These are phyloP conservation scores for Flaveria brownii DNA, from an alignment of 129 eudicot species.

Conservation along the genomic window DNA sequence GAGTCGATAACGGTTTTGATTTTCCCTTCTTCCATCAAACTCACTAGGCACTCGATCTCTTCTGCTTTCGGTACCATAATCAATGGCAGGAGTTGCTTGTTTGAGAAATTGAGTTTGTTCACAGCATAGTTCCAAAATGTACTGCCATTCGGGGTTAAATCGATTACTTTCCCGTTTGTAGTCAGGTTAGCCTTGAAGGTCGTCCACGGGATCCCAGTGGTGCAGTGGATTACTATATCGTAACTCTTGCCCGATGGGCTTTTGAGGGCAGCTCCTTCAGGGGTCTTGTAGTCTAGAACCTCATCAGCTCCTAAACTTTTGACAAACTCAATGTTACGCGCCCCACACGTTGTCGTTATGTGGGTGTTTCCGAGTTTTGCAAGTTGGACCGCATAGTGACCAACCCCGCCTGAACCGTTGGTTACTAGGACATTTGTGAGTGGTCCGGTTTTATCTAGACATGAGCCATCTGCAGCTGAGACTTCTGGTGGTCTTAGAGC, in stretches of 20 bases:
- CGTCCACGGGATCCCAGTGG: slow-evolving; percentile 58
- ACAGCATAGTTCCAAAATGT: slow-evolving; percentile 54
- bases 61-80: slow-evolving; percentile 44
- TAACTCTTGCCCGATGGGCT: slow-evolving; percentile 64
- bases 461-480: slow-evolving; percentile 60
- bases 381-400: slow-evolving; percentile 68
- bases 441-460: slow-evolving; percentile 50
- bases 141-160: slow-evolving; percentile 46
- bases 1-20: slow-evolving; percentile 63
- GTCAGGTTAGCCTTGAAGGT: slow-evolving; percentile 50
- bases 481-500: slow-evolving; percentile 57
- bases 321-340: slow-evolving; percentile 60
- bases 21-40: slow-evolving; percentile 63
- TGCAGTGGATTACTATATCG: slow-evolving; percentile 53
- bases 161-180: slow-evolving; percentile 52
- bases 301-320: slow-evolving; percentile 65
- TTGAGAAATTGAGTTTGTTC: slow-evolving; percentile 59
- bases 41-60: slow-evolving; percentile 48
- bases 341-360: slow-evolving; percentile 64
- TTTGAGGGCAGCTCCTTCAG: slow-evolving; percentile 59
- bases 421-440: slow-evolving; percentile 55
- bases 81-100: slow-evolving; percentile 58
- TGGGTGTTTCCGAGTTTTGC: slow-evolving; percentile 67
- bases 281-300: slow-evolving; percentile 61
- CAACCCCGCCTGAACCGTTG: slow-evolving; percentile 71